Base-by-base conservation (phyloP, 345 rosid genomes). In the Fremontodendron californicum region DNA sequence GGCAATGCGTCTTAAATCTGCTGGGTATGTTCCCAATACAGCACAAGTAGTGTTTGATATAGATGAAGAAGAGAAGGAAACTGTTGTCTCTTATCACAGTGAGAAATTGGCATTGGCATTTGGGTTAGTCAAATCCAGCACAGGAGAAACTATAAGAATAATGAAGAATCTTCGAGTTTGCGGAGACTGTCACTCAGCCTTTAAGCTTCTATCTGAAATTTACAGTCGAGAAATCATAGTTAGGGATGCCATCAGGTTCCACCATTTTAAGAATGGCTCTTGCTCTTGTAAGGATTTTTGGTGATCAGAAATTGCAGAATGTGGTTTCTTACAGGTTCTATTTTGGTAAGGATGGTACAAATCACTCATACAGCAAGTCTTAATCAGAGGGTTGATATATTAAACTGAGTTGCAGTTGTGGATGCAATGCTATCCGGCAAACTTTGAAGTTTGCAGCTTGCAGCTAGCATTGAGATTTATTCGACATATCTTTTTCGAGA, bases 101-200 rank as follows among this genome's bases (percentile, higher is more conserved):
- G 88, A 85, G 84, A 87, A 85, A 43, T 61, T 87, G 68, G 86
- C 89, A 49, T 45, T 85, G 61, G 79, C 88, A 33, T 84, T 70
- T 25, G 87, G 85, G 18, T 79, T 82, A 67, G 68, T 81, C 29
- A 75, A 75, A 10, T 39, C 79, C 60, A 68, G 78, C 16, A 43
- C 49, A 0, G 76, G 75, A 45, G 76, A 82, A 33, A 79, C 79
- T 5, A 76, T 87, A 35, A 79, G 85, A 73, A 79, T 85, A 9
- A 71, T 85, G 19, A 85, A 87, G 86, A 87, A 87, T 62, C 88
- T 87, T 49, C 49, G 86, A 19, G 82, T 83, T 43, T 87, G 89
- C 10, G 81, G 64, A 37, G 89, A 87, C 51, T 85, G 89, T 75
- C 86, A 87, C 65, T 60, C 79, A 8, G 80, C 83, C 11, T 79